These are phyloP conservation scores for Entomortierella beljakovae DNA, from an alignment of 192 early-diverging fungal species.

Conservation along the genomic window DNA sequence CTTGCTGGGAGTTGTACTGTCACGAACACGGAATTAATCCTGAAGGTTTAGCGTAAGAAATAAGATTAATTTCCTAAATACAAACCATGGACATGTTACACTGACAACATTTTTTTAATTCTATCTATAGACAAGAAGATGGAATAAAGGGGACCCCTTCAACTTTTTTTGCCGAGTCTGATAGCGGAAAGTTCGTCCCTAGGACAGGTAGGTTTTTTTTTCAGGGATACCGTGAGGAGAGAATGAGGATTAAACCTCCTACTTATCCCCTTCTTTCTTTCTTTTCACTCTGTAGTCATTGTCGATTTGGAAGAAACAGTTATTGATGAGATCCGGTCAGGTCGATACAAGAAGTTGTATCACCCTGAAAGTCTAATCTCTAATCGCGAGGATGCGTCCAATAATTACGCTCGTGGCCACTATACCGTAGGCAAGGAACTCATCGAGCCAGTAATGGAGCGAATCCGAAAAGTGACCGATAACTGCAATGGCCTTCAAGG, in stretches of 20 bases:
- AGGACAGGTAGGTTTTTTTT: slow-evolving; percentile 71
- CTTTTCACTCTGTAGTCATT: slow-evolving; percentile 71
- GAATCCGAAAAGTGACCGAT: slow-evolving; percentile 97
- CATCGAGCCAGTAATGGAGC: slow-evolving; percentile 95
- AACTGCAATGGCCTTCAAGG: slow-evolving; percentile 99
- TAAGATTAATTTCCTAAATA: background rate
- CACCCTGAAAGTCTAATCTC: slow-evolving; percentile 96
- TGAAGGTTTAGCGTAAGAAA: slow-evolving; percentile 80
- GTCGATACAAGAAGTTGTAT: slow-evolving; percentile 82
- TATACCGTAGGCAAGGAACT: slow-evolving; percentile 99
- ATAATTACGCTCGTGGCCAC: slow-evolving; percentile 99
- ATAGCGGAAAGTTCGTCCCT: slow-evolving; percentile 98
- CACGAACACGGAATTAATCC: slow-evolving; percentile 98
- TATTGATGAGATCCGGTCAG: slow-evolving; percentile 98
- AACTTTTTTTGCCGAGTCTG: slow-evolving; percentile 99
- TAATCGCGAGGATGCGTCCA: slow-evolving; percentile 99
- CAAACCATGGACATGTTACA: background rate
- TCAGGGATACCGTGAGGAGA: background rate
- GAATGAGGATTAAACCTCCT: background rate
- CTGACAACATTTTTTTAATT: background rate
- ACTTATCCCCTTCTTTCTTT: background rate
- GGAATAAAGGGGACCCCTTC: slow-evolving; percentile 87
- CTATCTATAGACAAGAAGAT: slow-evolving; percentile 78
- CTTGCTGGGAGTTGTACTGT: slow-evolving; percentile 99
- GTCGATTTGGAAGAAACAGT: slow-evolving; percentile 97